These are phyloP conservation scores for Populus deltoides DNA, from an alignment of 345 rosid genomes.

Conservation along the genomic window DNA sequence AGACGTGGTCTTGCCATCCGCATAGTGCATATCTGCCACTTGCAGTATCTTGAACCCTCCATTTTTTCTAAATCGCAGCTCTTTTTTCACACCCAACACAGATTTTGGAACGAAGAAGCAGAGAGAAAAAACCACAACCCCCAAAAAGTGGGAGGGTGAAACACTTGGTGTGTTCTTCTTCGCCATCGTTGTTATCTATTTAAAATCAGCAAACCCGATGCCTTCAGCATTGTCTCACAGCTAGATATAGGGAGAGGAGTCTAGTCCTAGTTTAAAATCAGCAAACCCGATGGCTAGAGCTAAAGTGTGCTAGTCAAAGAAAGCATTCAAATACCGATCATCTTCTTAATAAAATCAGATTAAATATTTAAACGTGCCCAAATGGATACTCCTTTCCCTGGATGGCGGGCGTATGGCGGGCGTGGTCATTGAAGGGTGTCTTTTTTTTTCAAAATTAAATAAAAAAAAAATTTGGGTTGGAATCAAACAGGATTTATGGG, in stretches of 20 bases:
- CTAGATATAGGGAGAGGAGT: not conserved
- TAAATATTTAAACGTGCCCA: not conserved
- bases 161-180: not conserved
- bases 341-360: no score
- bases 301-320: not conserved
- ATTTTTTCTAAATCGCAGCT: constrained; percentile 45
- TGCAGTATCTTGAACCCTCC: constrained; percentile 86
- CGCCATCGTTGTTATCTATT: not conserved
- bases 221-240: not conserved
- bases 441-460: no score
- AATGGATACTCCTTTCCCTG: not conserved
- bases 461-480: no score
- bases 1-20: constrained; percentile 53
- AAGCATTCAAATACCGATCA: not conserved
- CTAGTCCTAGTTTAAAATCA: not conserved
- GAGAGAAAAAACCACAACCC: not conserved
- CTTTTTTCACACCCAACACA: constrained; percentile 7
- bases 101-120: not conserved
- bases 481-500: no score
- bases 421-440: no score
- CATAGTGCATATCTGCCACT: constrained; percentile 93
- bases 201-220: not conserved
- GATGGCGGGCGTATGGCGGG: not conserved
- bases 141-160: not conserved
- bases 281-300: no score